Conservation (phyloP, 2,329 filamentous ascomycete genomes). For the Pseudocercospora fijiensis region DNA sequence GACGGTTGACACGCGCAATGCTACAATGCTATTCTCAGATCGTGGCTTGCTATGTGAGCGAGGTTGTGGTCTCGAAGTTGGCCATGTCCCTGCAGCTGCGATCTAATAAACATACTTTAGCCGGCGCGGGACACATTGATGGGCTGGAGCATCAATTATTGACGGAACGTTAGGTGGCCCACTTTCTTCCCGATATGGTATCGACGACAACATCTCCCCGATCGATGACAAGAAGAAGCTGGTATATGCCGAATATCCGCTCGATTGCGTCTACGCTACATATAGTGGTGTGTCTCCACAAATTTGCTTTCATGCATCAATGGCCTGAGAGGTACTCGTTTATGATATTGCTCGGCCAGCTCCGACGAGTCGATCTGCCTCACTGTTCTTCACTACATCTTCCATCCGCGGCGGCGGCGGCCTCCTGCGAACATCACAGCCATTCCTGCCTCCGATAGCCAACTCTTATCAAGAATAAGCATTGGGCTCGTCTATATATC, state of each 20-base stretch:
- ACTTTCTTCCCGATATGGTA: neutral
- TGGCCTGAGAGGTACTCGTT: neutral
- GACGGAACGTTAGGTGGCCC: neutral
- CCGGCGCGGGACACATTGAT: neutral
- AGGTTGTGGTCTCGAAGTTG: neutral
- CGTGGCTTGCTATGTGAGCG: neutral
- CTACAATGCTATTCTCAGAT: neutral
- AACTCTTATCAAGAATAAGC: constrained; percentile 5
- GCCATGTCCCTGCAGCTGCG: neutral
- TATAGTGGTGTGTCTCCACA: neutral
- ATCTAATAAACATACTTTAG: neutral
- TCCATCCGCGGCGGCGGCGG: constrained; percentile 5
- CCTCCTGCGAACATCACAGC: constrained; percentile 1
- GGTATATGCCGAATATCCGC: neutral
- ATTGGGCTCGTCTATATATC: constrained; percentile 8
- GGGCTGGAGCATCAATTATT: neutral
- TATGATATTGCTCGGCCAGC: neutral
- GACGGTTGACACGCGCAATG: neutral
- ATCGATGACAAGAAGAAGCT: neutral
- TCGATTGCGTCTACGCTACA: neutral
- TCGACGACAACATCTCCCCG: neutral
- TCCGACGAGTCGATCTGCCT: constrained; percentile 1
- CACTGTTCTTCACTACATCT: neutral
- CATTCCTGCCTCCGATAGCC: constrained; percentile 12
- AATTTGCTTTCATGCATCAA: neutral